Evolutionary conservation across 2,329 filamentous ascomycete genomes (phyloP).

Genomic region (Nemania serpens): DNA sequence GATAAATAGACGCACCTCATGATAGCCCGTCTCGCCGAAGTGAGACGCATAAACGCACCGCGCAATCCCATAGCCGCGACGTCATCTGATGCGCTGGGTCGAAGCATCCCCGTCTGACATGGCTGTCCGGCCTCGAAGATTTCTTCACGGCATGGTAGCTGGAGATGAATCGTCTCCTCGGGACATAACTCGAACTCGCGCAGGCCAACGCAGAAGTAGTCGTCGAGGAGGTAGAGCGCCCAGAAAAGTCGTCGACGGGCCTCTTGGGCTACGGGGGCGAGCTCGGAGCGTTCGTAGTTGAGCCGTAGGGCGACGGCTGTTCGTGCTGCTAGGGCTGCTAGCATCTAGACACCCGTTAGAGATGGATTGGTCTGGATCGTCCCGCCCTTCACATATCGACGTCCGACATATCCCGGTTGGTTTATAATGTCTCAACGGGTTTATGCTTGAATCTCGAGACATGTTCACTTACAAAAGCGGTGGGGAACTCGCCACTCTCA

Average conservation of each 20-base stretch:
- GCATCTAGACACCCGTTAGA: conserved; percentile 33
- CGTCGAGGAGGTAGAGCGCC: conserved; percentile 48
- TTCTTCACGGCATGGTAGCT: conserved; percentile 44
- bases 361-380: background rate
- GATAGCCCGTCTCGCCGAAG: conserved; percentile 35
- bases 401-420: too few relatives aligned
- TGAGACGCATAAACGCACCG: conserved; percentile 35
- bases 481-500: conserved; percentile 41
- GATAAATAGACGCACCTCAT: conserved; percentile 34
- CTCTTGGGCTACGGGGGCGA: conserved; percentile 44
- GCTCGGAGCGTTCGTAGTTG: conserved; percentile 46
- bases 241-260: conserved; percentile 47
- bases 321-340: conserved; percentile 43
- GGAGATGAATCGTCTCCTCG: conserved; percentile 46
- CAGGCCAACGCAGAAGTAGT: conserved; percentile 48
- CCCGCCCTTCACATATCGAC: too few relatives aligned
- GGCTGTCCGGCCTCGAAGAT: conserved; percentile 39
- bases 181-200: conserved; percentile 49
- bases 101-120: conserved; percentile 33
- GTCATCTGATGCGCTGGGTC: conserved; percentile 27
- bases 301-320: conserved; percentile 46
- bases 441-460: background rate
- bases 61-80: conserved; percentile 32
- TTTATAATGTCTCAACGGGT: background rate
- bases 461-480: conserved; percentile 36